phyloP scores from a whole-genome alignment of 2,329 filamentous ascomycete species.

The Cladosporium halotolerans region DNA sequence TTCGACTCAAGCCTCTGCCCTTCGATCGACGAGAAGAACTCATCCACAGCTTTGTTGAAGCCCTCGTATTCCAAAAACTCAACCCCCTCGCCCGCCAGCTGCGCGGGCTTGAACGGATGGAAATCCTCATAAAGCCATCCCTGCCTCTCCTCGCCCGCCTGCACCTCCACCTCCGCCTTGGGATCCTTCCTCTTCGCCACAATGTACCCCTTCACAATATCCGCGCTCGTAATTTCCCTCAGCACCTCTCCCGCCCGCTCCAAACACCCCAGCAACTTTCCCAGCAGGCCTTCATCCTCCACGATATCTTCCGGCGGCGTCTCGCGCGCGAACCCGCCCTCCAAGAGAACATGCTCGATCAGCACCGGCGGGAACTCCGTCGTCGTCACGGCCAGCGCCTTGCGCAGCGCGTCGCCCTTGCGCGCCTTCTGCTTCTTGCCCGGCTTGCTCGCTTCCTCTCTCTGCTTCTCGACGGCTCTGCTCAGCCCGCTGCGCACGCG shows the following conservation, averaged over 20 bases:
- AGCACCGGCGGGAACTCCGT: slow-evolving; percentile 83
- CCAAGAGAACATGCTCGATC: slow-evolving; percentile 75
- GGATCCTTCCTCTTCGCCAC: slow-evolving; percentile 57
- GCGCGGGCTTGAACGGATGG: slow-evolving; percentile 80
- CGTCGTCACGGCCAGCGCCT: slow-evolving; percentile 74
- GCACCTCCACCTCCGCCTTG: slow-evolving; percentile 16
- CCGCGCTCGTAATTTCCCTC: slow-evolving; percentile 59
- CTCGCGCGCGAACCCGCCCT: slow-evolving; percentile 62
- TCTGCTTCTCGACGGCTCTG: slow-evolving; percentile 56
- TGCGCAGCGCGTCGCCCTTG: slow-evolving; percentile 67
- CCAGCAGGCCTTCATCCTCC: slow-evolving; percentile 56
- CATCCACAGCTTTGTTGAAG: slow-evolving; percentile 90
- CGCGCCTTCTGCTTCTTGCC: slow-evolving; percentile 68
- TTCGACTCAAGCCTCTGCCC: slow-evolving; percentile 84
- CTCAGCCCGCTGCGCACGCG: slow-evolving; percentile 64
- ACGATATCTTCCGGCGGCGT: slow-evolving; percentile 64
- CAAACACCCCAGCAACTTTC: slow-evolving; percentile 62
- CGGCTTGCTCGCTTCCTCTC: slow-evolving; percentile 41
- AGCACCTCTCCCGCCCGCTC: slow-evolving; percentile 64
- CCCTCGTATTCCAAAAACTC: slow-evolving; percentile 70
- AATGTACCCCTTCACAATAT: slow-evolving; percentile 74
- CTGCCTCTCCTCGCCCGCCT: slow-evolving; percentile 29
- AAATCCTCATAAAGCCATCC: slow-evolving; percentile 83
- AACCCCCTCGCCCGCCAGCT: slow-evolving; percentile 64
- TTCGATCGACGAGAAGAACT: slow-evolving; percentile 95